A percentile compares a stretch with the other conserved stretches of the same genome.
Conservation (phyloP, 1,139 yeast species). For the Lodderomyces margitis region DNA sequence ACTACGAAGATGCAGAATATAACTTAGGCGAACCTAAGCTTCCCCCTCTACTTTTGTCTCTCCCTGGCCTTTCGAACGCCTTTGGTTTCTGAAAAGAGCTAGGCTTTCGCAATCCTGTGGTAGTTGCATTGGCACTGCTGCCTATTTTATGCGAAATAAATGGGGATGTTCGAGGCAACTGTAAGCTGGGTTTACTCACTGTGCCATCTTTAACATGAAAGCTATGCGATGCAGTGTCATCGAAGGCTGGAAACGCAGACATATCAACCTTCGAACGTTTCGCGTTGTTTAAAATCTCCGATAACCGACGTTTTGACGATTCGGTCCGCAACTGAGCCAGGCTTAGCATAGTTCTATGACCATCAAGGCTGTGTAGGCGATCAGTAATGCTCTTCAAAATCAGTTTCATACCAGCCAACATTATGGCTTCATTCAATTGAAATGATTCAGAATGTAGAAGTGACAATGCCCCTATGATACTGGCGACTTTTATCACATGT, state of each 20-base stretch:
- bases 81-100: conserved; percentile 46
- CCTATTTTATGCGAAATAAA: conserved; percentile 33
- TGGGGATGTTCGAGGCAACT: conserved; percentile 30
- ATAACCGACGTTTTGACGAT: conserved; percentile 4
- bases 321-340: neutral
- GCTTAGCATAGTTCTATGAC: neutral
- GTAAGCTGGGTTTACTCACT: conserved; percentile 18
- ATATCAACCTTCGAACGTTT: conserved; percentile 2
- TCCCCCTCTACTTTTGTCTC: conserved; percentile 20
- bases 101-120: conserved; percentile 45
- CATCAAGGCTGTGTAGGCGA: neutral
- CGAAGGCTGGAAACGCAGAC: neutral
- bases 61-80: conserved; percentile 6
- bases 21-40: conserved; percentile 28
- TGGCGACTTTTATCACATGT: neutral
- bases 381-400: neutral
- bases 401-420: neutral
- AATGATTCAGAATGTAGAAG: neutral
- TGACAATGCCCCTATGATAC: neutral
- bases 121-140: neutral
- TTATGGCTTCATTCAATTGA: neutral
- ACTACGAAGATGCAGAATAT: conserved; percentile 21
- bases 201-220: conserved; percentile 4
- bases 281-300: conserved; percentile 2
- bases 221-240: neutral